Evolutionary conservation across 805 yeast species (phyloP), one percentile per base, ranked within the genome.

Genomic region (Ogataea parapolymorpha): DNA sequence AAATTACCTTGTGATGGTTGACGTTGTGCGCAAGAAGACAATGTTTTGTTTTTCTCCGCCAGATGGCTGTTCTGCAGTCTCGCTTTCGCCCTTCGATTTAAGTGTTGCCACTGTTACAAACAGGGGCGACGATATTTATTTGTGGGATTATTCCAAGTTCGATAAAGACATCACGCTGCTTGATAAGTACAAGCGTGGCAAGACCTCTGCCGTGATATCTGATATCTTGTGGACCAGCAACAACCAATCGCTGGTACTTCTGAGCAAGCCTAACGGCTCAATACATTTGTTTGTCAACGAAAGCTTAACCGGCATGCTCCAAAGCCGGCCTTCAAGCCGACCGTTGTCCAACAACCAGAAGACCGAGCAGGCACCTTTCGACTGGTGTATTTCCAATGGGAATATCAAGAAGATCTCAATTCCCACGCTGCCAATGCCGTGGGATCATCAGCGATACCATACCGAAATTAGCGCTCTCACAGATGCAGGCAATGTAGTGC

Each of bases 131-230:
- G 72, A 67, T 36, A 63, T 82, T 5, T 79, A 69, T 51, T 64
- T 79, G 48, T 82, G 87, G 84, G 89, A 82, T 52, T 67, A 74
- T 40, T 66, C 80, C 32, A 68, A 70, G 41, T 62, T 71, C 26
- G 76, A 80, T 2, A 54, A 51, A 2, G 77, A 77, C 45, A 67
- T 82, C 2, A 64, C 74, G 1, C 59, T 82, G 16, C 54, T 79
- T 35, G 87, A 83, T 13, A 74, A 76, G 46, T 80, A 78, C 48
- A 61, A 60, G 10, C 66, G 88, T 17, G 89, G 90, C 1, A 79
- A 77, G 50, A 80, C 85, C 1, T 70, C 79, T 6, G 77, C 85
- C 0, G 55, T 67, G 2, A 70, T 81, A 16, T 63, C 66, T 25
- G 68, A 74, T 14, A 59, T 81, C 4, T 54, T 71, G 18, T 82